Base-by-base conservation (phyloP, 805 yeast species). In the Metschnikowia bowlesiae region DNA sequence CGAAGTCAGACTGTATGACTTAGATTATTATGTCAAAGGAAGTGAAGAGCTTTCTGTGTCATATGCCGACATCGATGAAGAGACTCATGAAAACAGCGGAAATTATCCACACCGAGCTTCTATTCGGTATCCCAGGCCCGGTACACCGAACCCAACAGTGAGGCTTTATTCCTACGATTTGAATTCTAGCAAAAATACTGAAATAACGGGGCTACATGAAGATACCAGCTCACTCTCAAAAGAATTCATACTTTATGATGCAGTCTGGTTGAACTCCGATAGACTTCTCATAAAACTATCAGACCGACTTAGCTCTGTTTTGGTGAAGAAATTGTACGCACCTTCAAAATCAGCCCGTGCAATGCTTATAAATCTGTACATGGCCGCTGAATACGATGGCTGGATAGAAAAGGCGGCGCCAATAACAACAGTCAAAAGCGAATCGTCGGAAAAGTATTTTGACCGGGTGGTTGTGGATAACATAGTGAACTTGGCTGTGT, bases 91-190 rank as follows among this genome's bases (percentile, higher is more conserved):
- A 10, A n/a, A 39, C 6, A 46, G 58, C 22, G 60, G 66, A 41
- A 73, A 71, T 44, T 84, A 84, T 59, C 87, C 88, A 1, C 58
- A 60, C 4, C 55, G 67, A 8, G 66, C 73, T 26, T 55, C 65
- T 9, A 64, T 85, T 46, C 82, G 79, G 54, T 87, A 87, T 62
- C 91, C 96, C 1, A 85, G 83, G 60, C 87, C 92, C 1, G 94
- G 94, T 0, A 74, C 74, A 31, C 56, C 68, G 0, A 83, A 84
- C 58, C 92, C 96, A 0, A 60, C 61, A 6, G 70, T 83, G 2
- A 66, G 76, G 4, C 62, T 86, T 8, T 64, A 72, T 39, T 63
- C 75, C 9, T 82, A 73, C 55, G 50, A 43, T 28, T 11, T 53
- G 54, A 56, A 50, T 40, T 74, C 52, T 36, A 65, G 67, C 16